Conservation (phyloP, 2,329 filamentous ascomycete species). For the Chaetomiaceae sp. region DNA sequence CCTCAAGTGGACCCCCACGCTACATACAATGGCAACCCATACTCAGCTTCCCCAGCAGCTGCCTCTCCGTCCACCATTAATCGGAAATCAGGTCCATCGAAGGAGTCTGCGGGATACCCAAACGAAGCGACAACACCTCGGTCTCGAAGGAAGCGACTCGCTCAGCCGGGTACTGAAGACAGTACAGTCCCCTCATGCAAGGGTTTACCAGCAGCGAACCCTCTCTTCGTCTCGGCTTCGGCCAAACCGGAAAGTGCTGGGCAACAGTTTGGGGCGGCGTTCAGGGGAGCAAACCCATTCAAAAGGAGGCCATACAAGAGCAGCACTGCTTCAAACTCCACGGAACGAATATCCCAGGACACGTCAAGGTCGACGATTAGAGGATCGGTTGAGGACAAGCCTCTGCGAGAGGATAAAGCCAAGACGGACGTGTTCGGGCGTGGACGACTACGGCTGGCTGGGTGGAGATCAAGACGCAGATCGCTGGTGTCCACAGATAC, state of each 20-base stretch:
- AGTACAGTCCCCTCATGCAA: not conserved
- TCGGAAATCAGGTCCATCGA: not conserved
- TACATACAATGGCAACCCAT: constrained; percentile 4
- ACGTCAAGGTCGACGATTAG: not conserved
- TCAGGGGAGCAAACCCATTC: not conserved
- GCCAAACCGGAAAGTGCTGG: not conserved
- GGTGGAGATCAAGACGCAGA: constrained; percentile 15
- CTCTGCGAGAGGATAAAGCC: constrained; percentile 3
- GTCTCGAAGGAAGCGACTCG: no score
- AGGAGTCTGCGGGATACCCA: not conserved
- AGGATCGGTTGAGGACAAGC: not conserved
- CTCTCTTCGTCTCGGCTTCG: not conserved
- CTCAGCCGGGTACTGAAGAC: not conserved
- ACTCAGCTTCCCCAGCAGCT: not conserved
- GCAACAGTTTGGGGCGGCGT: not conserved
- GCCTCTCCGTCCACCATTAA: not conserved
- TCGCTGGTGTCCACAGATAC: constrained; percentile 3
- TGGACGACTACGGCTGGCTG: constrained; percentile 15
- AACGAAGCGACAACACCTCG: not conserved
- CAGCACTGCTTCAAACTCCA: not conserved
- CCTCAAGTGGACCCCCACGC: not conserved
- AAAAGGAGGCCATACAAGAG: constrained; percentile 1
- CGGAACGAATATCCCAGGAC: not conserved
- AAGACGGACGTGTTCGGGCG: constrained; percentile 10
- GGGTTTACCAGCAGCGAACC: no score